phyloP scores from a whole-genome alignment of 148 eudicot species.

The Dianthus caryophyllus region DNA sequence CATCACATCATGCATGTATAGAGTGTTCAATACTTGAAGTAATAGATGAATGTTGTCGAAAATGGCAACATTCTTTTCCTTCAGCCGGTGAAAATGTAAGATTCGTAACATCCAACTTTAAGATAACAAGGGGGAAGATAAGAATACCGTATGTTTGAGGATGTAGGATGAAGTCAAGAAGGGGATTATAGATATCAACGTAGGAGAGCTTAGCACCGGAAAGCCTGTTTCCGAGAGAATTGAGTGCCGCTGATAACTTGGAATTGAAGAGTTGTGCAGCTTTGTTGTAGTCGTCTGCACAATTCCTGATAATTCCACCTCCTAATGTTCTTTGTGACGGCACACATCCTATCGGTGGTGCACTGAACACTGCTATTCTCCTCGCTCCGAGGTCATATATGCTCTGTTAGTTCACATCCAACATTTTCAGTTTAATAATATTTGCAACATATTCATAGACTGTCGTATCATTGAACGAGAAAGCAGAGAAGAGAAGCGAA shows the following conservation, averaged over 20 bases:
- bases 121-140: background rate
- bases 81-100: no score
- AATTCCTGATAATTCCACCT: slow-evolving; percentile 35
- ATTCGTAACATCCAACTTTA: no score
- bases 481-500: background rate
- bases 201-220: slow-evolving; percentile 25
- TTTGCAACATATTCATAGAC: no score
- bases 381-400: slow-evolving; percentile 36
- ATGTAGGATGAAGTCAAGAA: slow-evolving; percentile 25
- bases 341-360: slow-evolving; percentile 52
- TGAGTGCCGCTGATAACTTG: slow-evolving; percentile 29
- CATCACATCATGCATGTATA: no score
- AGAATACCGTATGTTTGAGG: slow-evolving; percentile 30
- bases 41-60: no score
- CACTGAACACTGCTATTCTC: slow-evolving; percentile 38
- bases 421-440: background rate
- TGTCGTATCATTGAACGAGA: no score
- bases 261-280: slow-evolving; percentile 35
- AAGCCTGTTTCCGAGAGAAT: slow-evolving; percentile 19
- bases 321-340: slow-evolving; percentile 50
- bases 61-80: no score
- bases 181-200: slow-evolving; percentile 30
- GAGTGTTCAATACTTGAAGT: no score
- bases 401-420: slow-evolving; percentile 27
- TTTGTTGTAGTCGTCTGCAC: slow-evolving; percentile 31